Base-by-base conservation (phyloP, 192 early-diverging fungal species). In the Linnemannia zychae region DNA sequence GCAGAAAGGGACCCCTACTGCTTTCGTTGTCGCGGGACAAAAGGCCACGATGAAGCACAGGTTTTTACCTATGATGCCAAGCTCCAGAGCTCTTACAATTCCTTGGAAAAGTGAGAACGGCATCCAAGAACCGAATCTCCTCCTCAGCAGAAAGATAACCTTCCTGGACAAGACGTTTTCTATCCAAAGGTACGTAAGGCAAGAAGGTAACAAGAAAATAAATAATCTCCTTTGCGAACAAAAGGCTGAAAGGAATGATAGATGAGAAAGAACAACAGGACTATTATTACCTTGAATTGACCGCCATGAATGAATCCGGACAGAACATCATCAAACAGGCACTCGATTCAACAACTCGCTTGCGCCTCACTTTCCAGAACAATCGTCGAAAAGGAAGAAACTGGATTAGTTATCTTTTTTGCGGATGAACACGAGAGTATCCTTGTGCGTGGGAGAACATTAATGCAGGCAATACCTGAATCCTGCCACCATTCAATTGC, bases 271-370 rank as follows among this genome's bases (percentile, higher is more conserved):
- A 11, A 49, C 2, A 15, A 15, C 28, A 31, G 24, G 1, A 4
- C 31, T 12, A 67, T 36, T 22, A 4, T 49, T 87, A 90, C 90
- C 91, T 87, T 13, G 78, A 77, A 78, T 92, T 92, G 68, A 88
- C 72, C 22, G 89, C 91, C 13, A 81, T 88, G 76, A 88, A 89
- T 13, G 88, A 86, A 6, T 92, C 91, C n/a, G 91, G 88, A 40
- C 88, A 90, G 40, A 92, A 65, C 0, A 92, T 68, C 73, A 90
- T 75, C 75, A 92, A 66, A 5, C 89, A 86, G 11, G 87, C 67
- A 12, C 79, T 88, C 17, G 88, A 72, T 4, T 82, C 77, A 1
- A 46, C 71, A 3, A 79, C 78, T 18, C 37, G 33, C 6, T 36
- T 33, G 47, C 74, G 17, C n/a, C 49, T 67, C 28, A 34, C 83